Evolutionary conservation across 2,329 filamentous ascomycete species (phyloP), one percentile per base, ranked within the genome.

Genomic region (Thielaviopsis cerberus): DNA sequence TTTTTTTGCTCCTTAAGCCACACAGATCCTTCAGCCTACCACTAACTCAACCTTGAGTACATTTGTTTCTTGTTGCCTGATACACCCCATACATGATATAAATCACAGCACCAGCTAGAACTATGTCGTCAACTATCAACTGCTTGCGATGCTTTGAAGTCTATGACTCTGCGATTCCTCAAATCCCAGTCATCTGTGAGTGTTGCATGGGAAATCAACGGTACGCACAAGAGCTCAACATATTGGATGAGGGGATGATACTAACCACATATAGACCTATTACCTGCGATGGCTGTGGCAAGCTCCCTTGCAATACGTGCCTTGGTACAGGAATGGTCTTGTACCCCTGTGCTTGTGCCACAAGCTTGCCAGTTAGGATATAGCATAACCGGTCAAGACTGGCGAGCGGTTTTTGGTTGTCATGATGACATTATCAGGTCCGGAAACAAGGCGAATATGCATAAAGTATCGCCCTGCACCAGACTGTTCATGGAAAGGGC

Each of bases 61-160:
- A n/a, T n/a, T n/a, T n/a, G n/a, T n/a, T n/a, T n/a, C n/a, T n/a
- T n/a, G n/a, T n/a, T n/a, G n/a, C n/a, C n/a, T n/a, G n/a, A n/a
- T n/a, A n/a, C n/a, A n/a, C n/a, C n/a, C n/a, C n/a, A n/a, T n/a
- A n/a, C n/a, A n/a, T n/a, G n/a, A n/a, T n/a, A n/a, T n/a, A n/a
- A n/a, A n/a, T n/a, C n/a, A n/a, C n/a, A n/a, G n/a, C n/a, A n/a
- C n/a, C n/a, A n/a, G n/a, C n/a, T n/a, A 34, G 10, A 34, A 20
- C 15, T 5, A 26, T 26, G 25, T 22, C 30, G 3, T n/a, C 24
- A 17, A 20, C 6, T 11, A 22, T 15, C 17, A 25, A 58, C 20
- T 58, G 57, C 23, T 52, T 58, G 20, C n/a, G 51, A 23, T 58
- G 57, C 34, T 45, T 58, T 7, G 53, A 54, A 10, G 51, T 58